phyloP scores from a whole-genome alignment of 441 rosid species.

The Viola pubescens region DNA sequence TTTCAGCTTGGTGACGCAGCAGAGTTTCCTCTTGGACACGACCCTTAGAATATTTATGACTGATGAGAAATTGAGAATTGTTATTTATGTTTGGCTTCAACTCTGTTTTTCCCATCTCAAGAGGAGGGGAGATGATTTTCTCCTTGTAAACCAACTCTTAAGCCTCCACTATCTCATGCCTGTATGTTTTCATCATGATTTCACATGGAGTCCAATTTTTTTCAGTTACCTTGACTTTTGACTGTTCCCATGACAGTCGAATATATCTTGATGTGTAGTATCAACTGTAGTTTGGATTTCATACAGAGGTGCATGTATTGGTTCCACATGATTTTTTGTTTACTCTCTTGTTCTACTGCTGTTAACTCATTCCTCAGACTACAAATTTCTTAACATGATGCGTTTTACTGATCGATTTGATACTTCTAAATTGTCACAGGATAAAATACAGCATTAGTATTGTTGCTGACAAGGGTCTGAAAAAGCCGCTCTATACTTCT shows the following conservation, averaged over 20 bases:
- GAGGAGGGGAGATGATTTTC: background rate
- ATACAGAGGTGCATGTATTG: no score
- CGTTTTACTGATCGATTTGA: background rate
- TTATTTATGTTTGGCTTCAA: background rate
- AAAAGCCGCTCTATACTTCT: constrained; percentile 88
- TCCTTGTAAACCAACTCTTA: constrained; percentile 1
- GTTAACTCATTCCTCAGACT: no score
- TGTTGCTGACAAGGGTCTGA: constrained; percentile 96
- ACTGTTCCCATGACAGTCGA: no score
- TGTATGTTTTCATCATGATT: no score
- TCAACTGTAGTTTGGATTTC: no score
- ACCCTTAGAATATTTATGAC: background rate
- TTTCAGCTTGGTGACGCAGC: background rate
- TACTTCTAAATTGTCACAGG: constrained; percentile 39
- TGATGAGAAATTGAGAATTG: background rate
- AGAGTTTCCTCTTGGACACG: background rate
- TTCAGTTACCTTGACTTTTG: no score
- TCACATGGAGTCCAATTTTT: no score
- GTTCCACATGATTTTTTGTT: no score
- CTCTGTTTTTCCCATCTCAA: background rate
- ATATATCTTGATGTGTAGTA: no score
- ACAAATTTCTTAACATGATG: no score
- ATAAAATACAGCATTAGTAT: constrained; percentile 93
- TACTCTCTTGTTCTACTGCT: no score
- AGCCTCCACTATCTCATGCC: no score